These are phyloP conservation scores for Penicillium antarcticum DNA, from an alignment of 495 filamentous ascomycete genomes.

Conservation along the genomic window DNA sequence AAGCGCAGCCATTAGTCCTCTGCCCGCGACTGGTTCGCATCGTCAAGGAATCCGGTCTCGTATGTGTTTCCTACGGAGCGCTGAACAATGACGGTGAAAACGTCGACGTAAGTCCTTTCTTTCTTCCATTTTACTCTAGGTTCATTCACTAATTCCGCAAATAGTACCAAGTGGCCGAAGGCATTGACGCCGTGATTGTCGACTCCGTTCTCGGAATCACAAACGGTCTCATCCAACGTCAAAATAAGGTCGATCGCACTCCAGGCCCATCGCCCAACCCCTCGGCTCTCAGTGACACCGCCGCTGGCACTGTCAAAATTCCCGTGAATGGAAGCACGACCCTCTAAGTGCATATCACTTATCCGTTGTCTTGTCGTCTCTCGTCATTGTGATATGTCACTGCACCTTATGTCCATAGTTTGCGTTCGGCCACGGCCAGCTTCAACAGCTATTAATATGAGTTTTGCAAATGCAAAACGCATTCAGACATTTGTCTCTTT, in stretches of 20 bases:
- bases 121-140: not conserved
- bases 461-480: not conserved
- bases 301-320: constrained; percentile 25
- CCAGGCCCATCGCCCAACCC: constrained; percentile 27
- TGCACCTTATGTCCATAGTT: constrained; percentile 20
- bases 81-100: constrained; percentile 83
- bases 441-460: constrained; percentile 23
- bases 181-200: constrained; percentile 96
- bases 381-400: constrained; percentile 4
- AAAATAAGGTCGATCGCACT: constrained; percentile 27
- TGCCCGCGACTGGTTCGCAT: constrained; percentile 89
- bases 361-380: not conserved
- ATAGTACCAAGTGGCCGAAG: constrained; percentile 86
- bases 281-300: constrained; percentile 10
- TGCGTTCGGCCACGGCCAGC: constrained; percentile 12
- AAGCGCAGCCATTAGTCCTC: constrained; percentile 79
- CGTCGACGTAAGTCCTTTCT: constrained; percentile 64
- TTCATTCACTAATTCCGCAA: not conserved
- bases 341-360: constrained; percentile 1
- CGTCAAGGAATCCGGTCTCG: constrained; percentile 91
- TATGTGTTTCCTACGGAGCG: constrained; percentile 91
- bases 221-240: constrained; percentile 58
- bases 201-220: constrained; percentile 85
- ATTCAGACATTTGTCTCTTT: too few species aligned
- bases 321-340: constrained; percentile 16